Base-by-base conservation (phyloP, 2,329 filamentous ascomycete species). In the Sporothrix inflata region DNA sequence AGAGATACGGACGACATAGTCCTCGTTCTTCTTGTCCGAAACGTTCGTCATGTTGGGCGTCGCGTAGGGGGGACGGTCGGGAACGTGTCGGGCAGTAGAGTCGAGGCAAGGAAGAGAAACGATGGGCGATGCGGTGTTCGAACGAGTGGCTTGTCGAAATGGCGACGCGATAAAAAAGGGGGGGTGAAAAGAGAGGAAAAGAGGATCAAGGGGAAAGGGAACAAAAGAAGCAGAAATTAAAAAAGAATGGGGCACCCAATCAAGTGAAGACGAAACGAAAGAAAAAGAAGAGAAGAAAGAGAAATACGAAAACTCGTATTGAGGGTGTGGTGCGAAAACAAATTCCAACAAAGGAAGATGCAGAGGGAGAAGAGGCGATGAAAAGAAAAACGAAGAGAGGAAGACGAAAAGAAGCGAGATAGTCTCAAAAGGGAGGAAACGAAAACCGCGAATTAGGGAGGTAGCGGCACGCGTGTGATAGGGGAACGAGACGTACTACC, bases 21-120 rank as follows among this genome's bases (percentile, higher is more conserved):
- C 92, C 80, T 92, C 91, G 82, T 93, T 96, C 87, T 96, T 97
- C 81, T 94, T 94, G 85, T 96, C 92, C 79, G 91, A 87, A 94
- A 97, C 97, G 76, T 78, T 86, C 27, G 60, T 19, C 30, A 40
- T 19, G 67, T 19, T 12, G 45, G 61, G 24, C 60, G 53, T 53
- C 19, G 21, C 21, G 12, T n/a, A 45, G 34, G 40, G 30, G 11
- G 1, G 24, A 19, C 38, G 34, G 71, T 69, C 7, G 19, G 5
- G 30, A 21, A 42, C 14, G 38, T 14, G 24, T 40, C 30, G n/a
- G 53, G 19, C 4, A 42, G 3, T 51, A 14, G 60, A 49, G 8
- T 24, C n/a, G 70, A 24, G 30, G 21, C 14, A 69, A 19, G 16
- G 38, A 49, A 9, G 11, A 8, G 38, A 27, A 65, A 9, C 5